Evolutionary conservation across 1,139 yeast genomes (phyloP).

Genomic region (Sugiyamaella neomexicana): DNA sequence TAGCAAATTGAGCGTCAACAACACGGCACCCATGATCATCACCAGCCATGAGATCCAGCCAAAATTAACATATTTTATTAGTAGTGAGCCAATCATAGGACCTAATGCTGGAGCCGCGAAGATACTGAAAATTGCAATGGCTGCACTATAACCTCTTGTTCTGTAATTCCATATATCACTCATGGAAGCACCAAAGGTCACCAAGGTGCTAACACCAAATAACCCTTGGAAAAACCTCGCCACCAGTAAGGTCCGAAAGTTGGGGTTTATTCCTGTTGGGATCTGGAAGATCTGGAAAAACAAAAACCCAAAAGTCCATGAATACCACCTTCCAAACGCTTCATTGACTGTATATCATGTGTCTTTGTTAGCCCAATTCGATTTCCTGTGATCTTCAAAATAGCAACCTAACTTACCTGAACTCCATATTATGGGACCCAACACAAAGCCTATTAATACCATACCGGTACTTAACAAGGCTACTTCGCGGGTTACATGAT

Average conservation of each 20-base stretch:
- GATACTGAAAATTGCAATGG: slow-evolving; percentile 17
- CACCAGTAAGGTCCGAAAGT: slow-evolving; percentile 14
- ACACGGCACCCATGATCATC: slow-evolving; percentile 20
- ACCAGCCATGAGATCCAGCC: slow-evolving; percentile 23
- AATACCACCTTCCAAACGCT: slow-evolving; percentile 17
- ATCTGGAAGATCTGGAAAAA: slow-evolving; percentile 18
- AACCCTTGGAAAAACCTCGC: slow-evolving; percentile 20
- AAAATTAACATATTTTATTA: slow-evolving; percentile 16
- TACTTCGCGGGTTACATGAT: slow-evolving; percentile 18
- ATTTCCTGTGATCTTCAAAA: too few species aligned
- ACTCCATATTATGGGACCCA: slow-evolving; percentile 18
- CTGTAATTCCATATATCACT: slow-evolving; percentile 18
- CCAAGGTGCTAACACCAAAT: slow-evolving; percentile 16
- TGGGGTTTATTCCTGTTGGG: slow-evolving; percentile 18
- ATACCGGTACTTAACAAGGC: slow-evolving; percentile 16
- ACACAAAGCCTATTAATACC: slow-evolving; percentile 13
- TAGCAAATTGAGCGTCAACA: slow-evolving; percentile 6
- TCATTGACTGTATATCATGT: slow-evolving; percentile 11
- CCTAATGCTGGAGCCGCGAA: slow-evolving; percentile 22
- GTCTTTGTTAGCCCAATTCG: too few species aligned
- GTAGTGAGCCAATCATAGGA: slow-evolving; percentile 20
- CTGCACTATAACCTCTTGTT: slow-evolving; percentile 12
- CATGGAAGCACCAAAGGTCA: slow-evolving; percentile 19
- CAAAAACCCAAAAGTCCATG: slow-evolving; percentile 16
- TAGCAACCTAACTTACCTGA: background rate